These are phyloP conservation scores for Serendipita sp. DNA, from an alignment of 768 basidiomycete genomes.

Conservation along the genomic window DNA sequence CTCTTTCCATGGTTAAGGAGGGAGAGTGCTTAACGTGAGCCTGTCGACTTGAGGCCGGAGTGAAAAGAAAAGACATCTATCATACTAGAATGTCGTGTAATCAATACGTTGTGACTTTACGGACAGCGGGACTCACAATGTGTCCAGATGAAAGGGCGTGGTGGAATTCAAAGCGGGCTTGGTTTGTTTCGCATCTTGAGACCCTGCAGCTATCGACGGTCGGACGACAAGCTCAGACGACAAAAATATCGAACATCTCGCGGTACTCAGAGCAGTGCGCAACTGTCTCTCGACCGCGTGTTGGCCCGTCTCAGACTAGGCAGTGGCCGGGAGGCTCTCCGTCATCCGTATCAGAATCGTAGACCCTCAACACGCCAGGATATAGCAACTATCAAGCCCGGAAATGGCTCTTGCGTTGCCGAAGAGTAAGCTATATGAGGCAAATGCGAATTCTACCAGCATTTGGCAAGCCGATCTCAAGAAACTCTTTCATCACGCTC, in stretches of 20 bases:
- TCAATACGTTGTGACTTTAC: not conserved
- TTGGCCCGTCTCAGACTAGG: not conserved
- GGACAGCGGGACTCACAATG: not conserved
- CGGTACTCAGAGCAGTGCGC: too few species aligned
- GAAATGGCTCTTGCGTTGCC: constrained; percentile 7
- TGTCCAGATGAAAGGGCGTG: not conserved
- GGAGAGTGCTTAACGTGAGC: constrained; percentile 2
- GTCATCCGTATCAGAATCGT: not conserved
- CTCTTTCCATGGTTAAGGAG: not conserved
- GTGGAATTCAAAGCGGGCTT: too few species aligned
- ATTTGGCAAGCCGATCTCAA: constrained; percentile 74
- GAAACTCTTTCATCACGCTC: constrained; percentile 62
- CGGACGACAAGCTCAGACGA: too few species aligned
- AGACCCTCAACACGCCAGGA: not conserved
- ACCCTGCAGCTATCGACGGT: not conserved
- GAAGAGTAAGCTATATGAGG: constrained; percentile 39
- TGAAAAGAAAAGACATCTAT: constrained; percentile 3
- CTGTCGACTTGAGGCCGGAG: not conserved
- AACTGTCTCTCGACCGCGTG: not conserved
- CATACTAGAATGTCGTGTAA: not conserved
- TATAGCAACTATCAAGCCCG: not conserved
- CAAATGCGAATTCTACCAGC: constrained; percentile 47
- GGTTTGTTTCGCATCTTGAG: constrained; percentile 5
- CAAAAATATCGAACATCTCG: too few species aligned
- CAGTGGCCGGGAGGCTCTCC: not conserved